phyloP scores from a whole-genome alignment of 2,329 filamentous ascomycete species.

The Thelonectria blattea region DNA sequence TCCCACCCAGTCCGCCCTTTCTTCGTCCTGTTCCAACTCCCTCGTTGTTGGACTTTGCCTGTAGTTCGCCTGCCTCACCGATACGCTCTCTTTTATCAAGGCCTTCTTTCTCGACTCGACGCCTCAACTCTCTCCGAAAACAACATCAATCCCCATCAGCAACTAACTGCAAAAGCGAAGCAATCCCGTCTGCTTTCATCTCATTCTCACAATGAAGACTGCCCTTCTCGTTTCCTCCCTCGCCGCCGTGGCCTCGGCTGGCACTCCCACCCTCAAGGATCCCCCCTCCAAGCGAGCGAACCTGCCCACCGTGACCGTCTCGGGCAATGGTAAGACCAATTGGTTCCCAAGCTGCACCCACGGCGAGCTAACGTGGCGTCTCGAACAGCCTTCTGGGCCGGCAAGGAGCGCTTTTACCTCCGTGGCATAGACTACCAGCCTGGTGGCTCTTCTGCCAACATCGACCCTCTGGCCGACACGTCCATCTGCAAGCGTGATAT shows the following conservation, averaged over 20 bases:
- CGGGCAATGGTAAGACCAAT: slow-evolving; percentile 60
- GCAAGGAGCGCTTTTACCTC: slow-evolving; percentile 61
- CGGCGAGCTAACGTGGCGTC: neutral
- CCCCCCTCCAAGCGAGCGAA: slow-evolving; percentile 57
- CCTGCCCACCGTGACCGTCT: slow-evolving; percentile 57
- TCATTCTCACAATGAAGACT: slow-evolving; percentile 55
- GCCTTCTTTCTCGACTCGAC: slow-evolving; percentile 11
- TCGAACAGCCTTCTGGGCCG: slow-evolving; percentile 59
- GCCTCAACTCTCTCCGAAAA: slow-evolving; percentile 17
- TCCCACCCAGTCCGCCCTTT: slow-evolving; percentile 30
- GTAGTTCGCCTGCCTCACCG: slow-evolving; percentile 30
- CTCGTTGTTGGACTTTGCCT: slow-evolving; percentile 45
- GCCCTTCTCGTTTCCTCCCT: slow-evolving; percentile 55
- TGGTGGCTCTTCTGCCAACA: slow-evolving; percentile 60
- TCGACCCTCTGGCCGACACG: slow-evolving; percentile 79
- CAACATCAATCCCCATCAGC: slow-evolving; percentile 1
- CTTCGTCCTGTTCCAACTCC: slow-evolving; percentile 43
- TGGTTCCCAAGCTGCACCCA: neutral
- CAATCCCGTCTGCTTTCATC: neutral
- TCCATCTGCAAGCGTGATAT: slow-evolving; percentile 80
- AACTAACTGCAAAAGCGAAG: neutral
- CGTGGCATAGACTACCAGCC: slow-evolving; percentile 69
- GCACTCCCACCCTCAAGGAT: slow-evolving; percentile 58
- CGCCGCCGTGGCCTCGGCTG: slow-evolving; percentile 51
- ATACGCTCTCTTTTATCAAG: slow-evolving; percentile 31